Base-by-base conservation (phyloP, 495 filamentous ascomycete species). In the Xylaria castorea region DNA sequence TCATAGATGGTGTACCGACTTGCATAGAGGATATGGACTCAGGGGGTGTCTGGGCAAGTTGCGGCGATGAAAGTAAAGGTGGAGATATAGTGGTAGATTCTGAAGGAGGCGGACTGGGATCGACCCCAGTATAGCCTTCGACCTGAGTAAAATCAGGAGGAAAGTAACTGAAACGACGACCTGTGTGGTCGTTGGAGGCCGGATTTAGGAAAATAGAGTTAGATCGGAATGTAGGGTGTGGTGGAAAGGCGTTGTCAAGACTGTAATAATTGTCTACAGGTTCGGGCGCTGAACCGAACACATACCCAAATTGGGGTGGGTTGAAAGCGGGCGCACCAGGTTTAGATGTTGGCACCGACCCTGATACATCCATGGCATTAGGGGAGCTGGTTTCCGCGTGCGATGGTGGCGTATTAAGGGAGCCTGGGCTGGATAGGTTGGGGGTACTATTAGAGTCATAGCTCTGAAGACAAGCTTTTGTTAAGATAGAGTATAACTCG, bases 381-480 rank as follows among this genome's bases (percentile, higher is more conserved):
- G 83, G 86, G 2, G 86, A 86, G 58, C 80, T 84, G 3, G 81
- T 77, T 50, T 85, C 85, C 9, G 74, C 72, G 36, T 84, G 77
- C 18, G 86, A 84, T n/a, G 88, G 86, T 42, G 90, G 89, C 0
- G 91, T 92, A 32, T 87, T 88, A 14, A 91, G 88, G 22, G 90
- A 86, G 62, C 90, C 80, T 5, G 76, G 91, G 3, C 90, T 90
- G 48, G 91, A 85, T 12, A 75, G 77, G n/a, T 65, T 76, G 42
- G 76, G 75, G 18, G 76, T 84, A 51, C 91, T 88, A 46, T 89
- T 90, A 27, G 82, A 82, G 66, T 91, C 88, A 80, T 95, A 98
- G 72, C 92, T 92, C 78, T 91, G 93, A 75, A 97, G 81, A 74
- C 93, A 94, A 25, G 94, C 94, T 60, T 85, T 87, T n/a, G 95